Conservation (phyloP, 176 grass and related monocot species). For the Thinopyrum elongatum region DNA sequence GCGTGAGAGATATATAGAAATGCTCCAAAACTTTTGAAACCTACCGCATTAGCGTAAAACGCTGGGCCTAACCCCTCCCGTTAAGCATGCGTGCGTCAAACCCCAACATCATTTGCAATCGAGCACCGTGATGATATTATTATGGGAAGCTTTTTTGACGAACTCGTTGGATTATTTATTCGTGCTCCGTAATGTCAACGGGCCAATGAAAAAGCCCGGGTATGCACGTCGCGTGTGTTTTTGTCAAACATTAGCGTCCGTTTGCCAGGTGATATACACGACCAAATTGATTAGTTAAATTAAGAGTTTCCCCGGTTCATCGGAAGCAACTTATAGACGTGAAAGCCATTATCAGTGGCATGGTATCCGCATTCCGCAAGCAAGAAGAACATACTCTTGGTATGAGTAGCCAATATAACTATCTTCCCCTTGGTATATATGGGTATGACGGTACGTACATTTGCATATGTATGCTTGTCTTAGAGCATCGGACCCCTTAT, state of each 20-base stretch:
- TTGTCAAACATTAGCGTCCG: not conserved
- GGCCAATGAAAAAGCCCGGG: not conserved
- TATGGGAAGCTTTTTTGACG: too few species aligned
- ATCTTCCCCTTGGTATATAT: too few species aligned
- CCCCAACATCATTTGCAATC: not conserved
- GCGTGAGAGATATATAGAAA: slow-evolving; percentile 4
- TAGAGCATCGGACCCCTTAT: too few species aligned
- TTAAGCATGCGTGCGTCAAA: slow-evolving; percentile 4
- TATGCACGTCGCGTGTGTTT: not conserved
- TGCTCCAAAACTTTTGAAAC: slow-evolving; percentile 27
- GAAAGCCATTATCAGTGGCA: too few species aligned
- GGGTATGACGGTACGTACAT: too few species aligned
- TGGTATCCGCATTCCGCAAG: too few species aligned
- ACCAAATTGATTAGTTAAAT: not conserved
- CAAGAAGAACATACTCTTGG: too few species aligned
- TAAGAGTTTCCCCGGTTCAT: too few species aligned
- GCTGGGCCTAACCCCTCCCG: not conserved
- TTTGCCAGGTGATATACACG: not conserved
- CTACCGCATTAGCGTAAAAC: slow-evolving; percentile 36
- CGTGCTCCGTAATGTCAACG: not conserved
- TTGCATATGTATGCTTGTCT: too few species aligned
- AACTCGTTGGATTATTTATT: too few species aligned
- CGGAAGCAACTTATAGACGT: too few species aligned
- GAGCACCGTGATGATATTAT: not conserved
- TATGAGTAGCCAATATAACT: too few species aligned